These are phyloP conservation scores for Cytospora schulzeri DNA, from an alignment of 2,329 filamentous ascomycete species.

Conservation along the genomic window DNA sequence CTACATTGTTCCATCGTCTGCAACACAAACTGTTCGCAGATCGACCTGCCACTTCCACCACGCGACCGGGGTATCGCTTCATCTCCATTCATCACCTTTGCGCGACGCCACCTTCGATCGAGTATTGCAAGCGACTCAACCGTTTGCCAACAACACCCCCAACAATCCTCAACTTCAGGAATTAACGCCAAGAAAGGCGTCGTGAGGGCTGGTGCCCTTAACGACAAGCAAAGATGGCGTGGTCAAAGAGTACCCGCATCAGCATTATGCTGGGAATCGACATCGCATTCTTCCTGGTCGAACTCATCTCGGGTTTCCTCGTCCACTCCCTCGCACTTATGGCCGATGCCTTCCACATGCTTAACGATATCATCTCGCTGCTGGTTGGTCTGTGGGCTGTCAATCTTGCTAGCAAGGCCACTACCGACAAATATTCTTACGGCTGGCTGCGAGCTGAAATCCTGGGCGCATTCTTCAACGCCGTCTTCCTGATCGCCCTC, in stretches of 20 bases:
- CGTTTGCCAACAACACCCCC: not conserved
- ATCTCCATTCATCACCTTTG: not conserved
- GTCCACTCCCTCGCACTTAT: conserved; percentile 91
- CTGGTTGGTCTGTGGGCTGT: conserved; percentile 95
- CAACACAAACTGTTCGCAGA: not conserved
- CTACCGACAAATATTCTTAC: conserved; percentile 92
- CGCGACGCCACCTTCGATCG: not conserved
- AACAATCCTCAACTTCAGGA: not conserved
- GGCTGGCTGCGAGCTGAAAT: conserved; percentile 98
- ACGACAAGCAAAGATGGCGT: conserved; percentile 62
- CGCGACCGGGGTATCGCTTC: not conserved
- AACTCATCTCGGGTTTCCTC: conserved; percentile 81
- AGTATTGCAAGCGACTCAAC: not conserved
- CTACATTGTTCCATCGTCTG: not conserved
- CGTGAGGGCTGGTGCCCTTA: conserved; percentile 21
- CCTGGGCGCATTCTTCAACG: conserved; percentile 92
- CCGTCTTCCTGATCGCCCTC: conserved; percentile 93
- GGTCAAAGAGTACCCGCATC: conserved; percentile 92
- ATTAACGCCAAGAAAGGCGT: not conserved
- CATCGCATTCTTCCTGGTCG: conserved; percentile 84
- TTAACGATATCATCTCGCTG: conserved; percentile 97
- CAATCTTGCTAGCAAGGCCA: conserved; percentile 79
- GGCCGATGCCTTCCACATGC: conserved; percentile 98
- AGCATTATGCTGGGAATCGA: conserved; percentile 92
- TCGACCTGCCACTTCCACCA: not conserved